These are phyloP conservation scores for Ophiocordyceps polyrhachis-furcata DNA, from an alignment of 2,329 filamentous ascomycete species.

Conservation along the genomic window DNA sequence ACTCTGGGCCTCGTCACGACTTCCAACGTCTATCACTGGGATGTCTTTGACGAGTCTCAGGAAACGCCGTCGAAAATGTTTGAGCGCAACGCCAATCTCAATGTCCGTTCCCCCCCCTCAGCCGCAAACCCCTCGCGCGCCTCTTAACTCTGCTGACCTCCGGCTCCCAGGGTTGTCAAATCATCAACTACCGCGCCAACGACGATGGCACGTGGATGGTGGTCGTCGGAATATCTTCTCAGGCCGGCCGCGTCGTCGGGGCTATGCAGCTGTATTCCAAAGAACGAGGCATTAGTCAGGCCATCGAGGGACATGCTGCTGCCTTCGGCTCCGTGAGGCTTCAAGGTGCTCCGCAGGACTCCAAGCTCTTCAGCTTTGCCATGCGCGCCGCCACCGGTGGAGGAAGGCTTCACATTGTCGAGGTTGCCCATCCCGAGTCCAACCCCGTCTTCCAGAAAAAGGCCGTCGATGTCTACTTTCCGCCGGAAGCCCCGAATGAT, in stretches of 20 bases:
- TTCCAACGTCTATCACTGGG: slow-evolving; percentile 88
- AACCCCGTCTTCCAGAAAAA: slow-evolving; percentile 90
- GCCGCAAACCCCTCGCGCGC: neutral
- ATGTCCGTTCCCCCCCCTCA: slow-evolving; percentile 33
- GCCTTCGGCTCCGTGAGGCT: slow-evolving; percentile 79
- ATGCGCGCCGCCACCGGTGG: slow-evolving; percentile 77
- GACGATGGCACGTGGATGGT: slow-evolving; percentile 97
- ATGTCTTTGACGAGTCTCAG: slow-evolving; percentile 75
- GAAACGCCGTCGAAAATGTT: slow-evolving; percentile 75
- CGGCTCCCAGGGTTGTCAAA: slow-evolving; percentile 61
- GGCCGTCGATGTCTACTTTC: slow-evolving; percentile 95
- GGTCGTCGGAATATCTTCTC: slow-evolving; percentile 85
- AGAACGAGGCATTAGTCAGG: slow-evolving; percentile 90
- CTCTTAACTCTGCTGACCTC: slow-evolving; percentile 4
- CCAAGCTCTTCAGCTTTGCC: slow-evolving; percentile 92
- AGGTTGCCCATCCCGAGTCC: slow-evolving; percentile 80
- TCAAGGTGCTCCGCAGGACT: slow-evolving; percentile 75
- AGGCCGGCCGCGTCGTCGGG: slow-evolving; percentile 82
- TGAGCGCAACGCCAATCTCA: slow-evolving; percentile 79
- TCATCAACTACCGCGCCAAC: slow-evolving; percentile 98
- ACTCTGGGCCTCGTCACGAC: slow-evolving; percentile 83
- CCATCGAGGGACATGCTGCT: slow-evolving; percentile 92
- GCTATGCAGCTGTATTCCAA: slow-evolving; percentile 96
- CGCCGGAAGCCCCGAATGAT: slow-evolving; percentile 83
- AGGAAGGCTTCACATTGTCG: slow-evolving; percentile 81